Evolutionary conservation across 805 yeast species (phyloP), one percentile per base, ranked within the genome.

Genomic region (Barnettozyma sucrosica): DNA sequence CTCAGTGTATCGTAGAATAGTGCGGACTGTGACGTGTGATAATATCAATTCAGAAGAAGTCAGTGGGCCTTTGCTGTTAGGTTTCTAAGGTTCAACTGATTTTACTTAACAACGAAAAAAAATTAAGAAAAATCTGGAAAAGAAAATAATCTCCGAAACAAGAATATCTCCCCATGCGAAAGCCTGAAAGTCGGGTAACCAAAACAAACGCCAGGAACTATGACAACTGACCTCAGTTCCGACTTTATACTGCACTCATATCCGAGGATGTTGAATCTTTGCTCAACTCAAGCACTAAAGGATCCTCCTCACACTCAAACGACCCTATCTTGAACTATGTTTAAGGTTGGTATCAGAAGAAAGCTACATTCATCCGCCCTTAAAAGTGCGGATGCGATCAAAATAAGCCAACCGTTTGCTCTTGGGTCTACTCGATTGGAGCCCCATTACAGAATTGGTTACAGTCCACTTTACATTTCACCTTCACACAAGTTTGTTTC

Each of bases 401-500:
- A 59, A 43, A 59, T 77, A 14, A 65, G 72, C 40, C 66, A 67
- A 24, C 76, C 78, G 1, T 68, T 72, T 4, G 54, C 69, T 0
- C 48, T 72, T 13, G 63, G 68, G 26, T 58, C 71, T 14, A 72
- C 71, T 13, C 71, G 72, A n/a, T 59, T 85, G 21, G 81, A 81
- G 6, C 59, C 68, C 5, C 71, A 79, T 23, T 75, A 61, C 49
- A 65, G 88, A 45, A 65, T 81, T 6, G 79, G 85, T 3, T 75
- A 79, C 55, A 71, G 70, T 50, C 84, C 90, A 3, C 55, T 85
- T 23, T 85, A 85, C 56, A 76, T 71, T 43, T 79, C 85, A 0
- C 88, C 89, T 0, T 71, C 81, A 3, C 70, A 79, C 7, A 74
- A 76, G 41, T 80, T 81, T 48, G 79, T 83, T 3, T 77, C 85